Percentiles rank a stretch among this genome's conserved stretches.
Conservation (phyloP, 208 protist species). For the Trypanosoma lewisi region DNA sequence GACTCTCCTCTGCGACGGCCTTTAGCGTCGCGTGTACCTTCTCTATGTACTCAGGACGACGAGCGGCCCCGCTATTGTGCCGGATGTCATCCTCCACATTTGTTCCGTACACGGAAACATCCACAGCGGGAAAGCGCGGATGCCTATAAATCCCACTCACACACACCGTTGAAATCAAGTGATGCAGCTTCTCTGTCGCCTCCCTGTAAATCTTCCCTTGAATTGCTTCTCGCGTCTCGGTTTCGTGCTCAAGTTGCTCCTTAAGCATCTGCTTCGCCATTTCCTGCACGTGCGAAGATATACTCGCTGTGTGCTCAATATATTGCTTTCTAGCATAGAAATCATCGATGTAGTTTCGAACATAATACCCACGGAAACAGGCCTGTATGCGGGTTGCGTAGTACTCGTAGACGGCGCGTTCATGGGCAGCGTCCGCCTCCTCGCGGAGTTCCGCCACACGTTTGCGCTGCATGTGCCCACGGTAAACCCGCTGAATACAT, state of each 20-base stretch:
- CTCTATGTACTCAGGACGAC: conserved; percentile 15
- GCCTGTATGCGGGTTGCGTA: conserved; percentile 75
- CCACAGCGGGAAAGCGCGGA: conserved; percentile 2
- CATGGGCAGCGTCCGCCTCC: conserved; percentile 11
- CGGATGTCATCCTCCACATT: conserved; percentile 60
- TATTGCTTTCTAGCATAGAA: conserved; percentile 70
- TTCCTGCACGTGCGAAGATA: conserved; percentile 29
- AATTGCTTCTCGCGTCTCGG: conserved; percentile 8
- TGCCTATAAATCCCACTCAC: conserved; percentile 48
- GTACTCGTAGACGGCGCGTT: conserved; percentile 53
- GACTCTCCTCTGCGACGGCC: not conserved
- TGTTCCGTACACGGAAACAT: conserved; percentile 29
- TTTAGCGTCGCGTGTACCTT: conserved; percentile 20
- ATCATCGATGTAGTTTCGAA: conserved; percentile 42
- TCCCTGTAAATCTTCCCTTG: conserved; percentile 24
- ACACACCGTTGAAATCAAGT: conserved; percentile 51
- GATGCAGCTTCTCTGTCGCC: conserved; percentile 45
- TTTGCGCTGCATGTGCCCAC: conserved; percentile 39
- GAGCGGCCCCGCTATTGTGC: conserved; percentile 20
- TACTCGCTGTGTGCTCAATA: conserved; percentile 35
- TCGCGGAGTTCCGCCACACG: conserved; percentile 18
- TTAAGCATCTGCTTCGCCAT: conserved; percentile 28
- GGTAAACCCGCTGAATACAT: conserved; percentile 55
- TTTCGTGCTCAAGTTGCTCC: conserved; percentile 18
- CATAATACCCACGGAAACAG: conserved; percentile 53